A percentile compares a stretch with the other conserved stretches of the same genome.
Evolutionary conservation across 225 moss, liverwort and hornwort species (phyloP).

Genomic region (Polytrichum commune): DNA sequence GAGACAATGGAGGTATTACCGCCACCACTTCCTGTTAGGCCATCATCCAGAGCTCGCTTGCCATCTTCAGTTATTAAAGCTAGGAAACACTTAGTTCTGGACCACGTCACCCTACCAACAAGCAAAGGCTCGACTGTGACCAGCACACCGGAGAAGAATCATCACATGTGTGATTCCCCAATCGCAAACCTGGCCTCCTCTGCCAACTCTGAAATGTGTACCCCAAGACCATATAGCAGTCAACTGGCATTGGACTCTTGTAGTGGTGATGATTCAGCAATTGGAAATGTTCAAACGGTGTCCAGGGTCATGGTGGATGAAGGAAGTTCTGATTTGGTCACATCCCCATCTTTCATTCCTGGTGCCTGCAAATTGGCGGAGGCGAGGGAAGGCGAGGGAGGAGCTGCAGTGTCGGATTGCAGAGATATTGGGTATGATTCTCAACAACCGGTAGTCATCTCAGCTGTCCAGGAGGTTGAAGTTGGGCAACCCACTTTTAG

Average conservation of each 20-base stretch:
- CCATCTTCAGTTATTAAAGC: constrained; percentile 65
- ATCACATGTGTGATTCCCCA: constrained; percentile 19
- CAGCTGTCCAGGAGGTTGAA: constrained; percentile 15
- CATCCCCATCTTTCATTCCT: constrained; percentile 24
- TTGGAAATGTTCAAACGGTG: constrained; percentile 7
- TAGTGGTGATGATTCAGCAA: constrained; percentile 4
- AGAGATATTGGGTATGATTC: constrained; percentile 23
- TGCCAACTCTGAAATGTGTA: constrained; percentile 13
- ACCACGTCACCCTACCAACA: constrained; percentile 22
- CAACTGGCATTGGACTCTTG: constrained; percentile 4
- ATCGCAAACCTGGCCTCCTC: constrained; percentile 31
- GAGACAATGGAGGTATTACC: constrained; percentile 45
- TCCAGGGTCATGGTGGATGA: constrained; percentile 14
- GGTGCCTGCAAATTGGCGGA: constrained; percentile 23
- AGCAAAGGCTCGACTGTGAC: constrained; percentile 11
- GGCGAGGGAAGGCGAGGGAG: constrained; percentile 37
- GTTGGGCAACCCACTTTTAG: constrained; percentile 44
- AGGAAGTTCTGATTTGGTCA: constrained; percentile 14
- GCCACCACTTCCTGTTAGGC: constrained; percentile 68
- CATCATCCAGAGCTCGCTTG: constrained; percentile 74
- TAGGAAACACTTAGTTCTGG: constrained; percentile 61
- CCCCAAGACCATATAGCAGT: constrained; percentile 16
- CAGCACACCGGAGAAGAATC: no score
- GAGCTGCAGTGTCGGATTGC: constrained; percentile 40
- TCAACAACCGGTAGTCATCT: constrained; percentile 40